Percentiles rank a stretch among this genome's conserved stretches.
These are phyloP conservation scores for Xylaria sp. DNA, from an alignment of 2,329 filamentous ascomycete genomes.

Conservation along the genomic window DNA sequence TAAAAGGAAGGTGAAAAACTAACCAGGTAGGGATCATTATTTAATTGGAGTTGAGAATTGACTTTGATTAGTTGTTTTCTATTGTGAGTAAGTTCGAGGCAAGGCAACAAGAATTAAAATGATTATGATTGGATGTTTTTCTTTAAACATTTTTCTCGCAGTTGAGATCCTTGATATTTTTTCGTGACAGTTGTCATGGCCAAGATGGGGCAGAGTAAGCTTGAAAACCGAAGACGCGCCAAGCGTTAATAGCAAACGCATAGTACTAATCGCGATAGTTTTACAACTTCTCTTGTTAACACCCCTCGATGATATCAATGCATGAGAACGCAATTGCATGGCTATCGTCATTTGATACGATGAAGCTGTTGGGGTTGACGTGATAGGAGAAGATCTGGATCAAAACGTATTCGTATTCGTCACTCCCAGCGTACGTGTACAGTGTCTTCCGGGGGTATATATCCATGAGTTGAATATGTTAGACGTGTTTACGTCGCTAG, in stretches of 20 bases:
- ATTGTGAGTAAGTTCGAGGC: not conserved
- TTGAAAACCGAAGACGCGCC: too few relatives aligned
- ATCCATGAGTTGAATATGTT: not conserved
- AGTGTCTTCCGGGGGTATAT: not conserved
- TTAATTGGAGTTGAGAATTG: not conserved
- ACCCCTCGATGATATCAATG: not conserved
- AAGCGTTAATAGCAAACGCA: not conserved
- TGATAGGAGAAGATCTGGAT: not conserved
- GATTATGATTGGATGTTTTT: not conserved
- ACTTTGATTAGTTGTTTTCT: too few relatives aligned
- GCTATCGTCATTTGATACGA: not conserved
- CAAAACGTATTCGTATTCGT: slow-evolving; percentile 20
- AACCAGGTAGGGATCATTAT: not conserved
- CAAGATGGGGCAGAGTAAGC: too few relatives aligned
- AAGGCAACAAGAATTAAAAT: not conserved
- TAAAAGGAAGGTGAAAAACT: not conserved
- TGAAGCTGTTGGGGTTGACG: not conserved
- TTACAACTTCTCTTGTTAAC: not conserved
- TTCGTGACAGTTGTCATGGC: too few relatives aligned
- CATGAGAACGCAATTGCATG: not conserved
- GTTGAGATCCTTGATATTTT: too few relatives aligned
- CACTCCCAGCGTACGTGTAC: not conserved
- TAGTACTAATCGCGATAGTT: not conserved
- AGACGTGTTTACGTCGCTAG: not conserved
- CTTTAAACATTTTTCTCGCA: not conserved